Base-by-base conservation (phyloP, 2,329 filamentous ascomycete genomes). In the Bisporella sp. region DNA sequence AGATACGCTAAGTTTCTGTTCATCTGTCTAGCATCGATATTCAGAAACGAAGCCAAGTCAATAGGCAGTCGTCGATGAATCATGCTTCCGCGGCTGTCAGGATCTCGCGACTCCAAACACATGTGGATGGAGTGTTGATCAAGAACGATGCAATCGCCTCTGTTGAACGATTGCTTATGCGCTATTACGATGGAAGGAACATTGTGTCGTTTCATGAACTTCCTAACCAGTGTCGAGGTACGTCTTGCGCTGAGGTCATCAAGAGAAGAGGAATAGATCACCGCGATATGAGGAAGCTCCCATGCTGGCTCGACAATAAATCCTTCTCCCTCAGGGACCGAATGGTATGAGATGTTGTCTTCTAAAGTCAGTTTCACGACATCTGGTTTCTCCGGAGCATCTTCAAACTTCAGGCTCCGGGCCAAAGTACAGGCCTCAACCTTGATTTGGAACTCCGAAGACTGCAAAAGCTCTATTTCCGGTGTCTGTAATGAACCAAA, bases 1-100 rank as follows among this genome's bases (percentile, higher is more conserved):
- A 78, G 61, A 50, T 71, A 73, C n/a, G 74, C 73, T 28, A 78
- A 60, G 54, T 77, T 76, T 52, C 74, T 68, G 59, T 77, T 78
- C 69, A 78, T 73, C 62, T 78, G 75, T 45, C 74, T 68, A 31
- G 72, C 69, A 57, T 77, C 74, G 52, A 77, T 72, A 52, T 73
- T 73, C 50, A 73, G 64, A 55, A 77, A 78, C 8, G 73, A 74
- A 2, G 62, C 60, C 13, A 76, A 61, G 54, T 77, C 74, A 48
- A 77, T 72, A 5, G 75, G 74, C 12, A 76, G 60, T 39, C 72
- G 67, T 48, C 68, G 66, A 47, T 71, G 66, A 28, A 68, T 61
- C 13, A 66, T 63, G 31, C 58, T 65, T 28, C 63, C 62, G 51
- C 65, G 60, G 21, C 59, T 60, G 41, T 65, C 64, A 2, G 66